Conservation (phyloP, 306 rosid genomes). For the Trifolium dubium region DNA sequence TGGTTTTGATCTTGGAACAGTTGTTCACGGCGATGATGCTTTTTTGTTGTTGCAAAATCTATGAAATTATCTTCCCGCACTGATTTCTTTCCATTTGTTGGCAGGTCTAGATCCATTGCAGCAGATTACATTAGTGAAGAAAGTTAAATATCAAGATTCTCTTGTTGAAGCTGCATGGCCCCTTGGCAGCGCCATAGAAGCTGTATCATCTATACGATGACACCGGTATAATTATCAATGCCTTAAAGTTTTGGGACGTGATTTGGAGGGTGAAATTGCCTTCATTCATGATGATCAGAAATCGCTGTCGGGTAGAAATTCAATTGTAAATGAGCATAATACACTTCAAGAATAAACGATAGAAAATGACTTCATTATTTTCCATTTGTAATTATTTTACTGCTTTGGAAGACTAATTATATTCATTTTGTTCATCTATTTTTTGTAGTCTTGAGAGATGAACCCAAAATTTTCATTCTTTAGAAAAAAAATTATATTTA, state of each 20-base stretch:
- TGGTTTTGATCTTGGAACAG: background rate
- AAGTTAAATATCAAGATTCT: slow-evolving; percentile 68
- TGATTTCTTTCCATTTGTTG: slow-evolving; percentile 24
- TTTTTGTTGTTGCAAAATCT: slow-evolving; percentile 6
- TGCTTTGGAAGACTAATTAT: slow-evolving; percentile 21
- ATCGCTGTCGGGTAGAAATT: slow-evolving; percentile 22
- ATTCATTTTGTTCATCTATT: slow-evolving; percentile 36
- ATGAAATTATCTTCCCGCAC: background rate
- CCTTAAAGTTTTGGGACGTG: slow-evolving; percentile 15
- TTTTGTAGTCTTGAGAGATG: slow-evolving; percentile 27
- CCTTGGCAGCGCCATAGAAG: slow-evolving; percentile 96
- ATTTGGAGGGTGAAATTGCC: slow-evolving; percentile 25
- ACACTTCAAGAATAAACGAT: slow-evolving; percentile 29
- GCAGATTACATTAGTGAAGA: slow-evolving; percentile 82
- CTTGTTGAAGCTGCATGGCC: slow-evolving; percentile 99
- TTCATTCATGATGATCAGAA: slow-evolving; percentile 34
- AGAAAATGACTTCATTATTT: slow-evolving; percentile 40
- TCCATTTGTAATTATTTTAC: slow-evolving; percentile 45
- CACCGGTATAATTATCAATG: slow-evolving; percentile 47
- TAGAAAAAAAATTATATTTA: background rate
- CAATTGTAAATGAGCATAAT: slow-evolving; percentile 12
- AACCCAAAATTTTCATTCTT: background rate
- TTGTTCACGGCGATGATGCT: background rate
- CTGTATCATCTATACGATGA: slow-evolving; percentile 72
- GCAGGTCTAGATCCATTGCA: slow-evolving; percentile 87